These are phyloP conservation scores for Candida endomychidarum DNA, from an alignment of 805 yeast genomes.

Conservation along the genomic window DNA sequence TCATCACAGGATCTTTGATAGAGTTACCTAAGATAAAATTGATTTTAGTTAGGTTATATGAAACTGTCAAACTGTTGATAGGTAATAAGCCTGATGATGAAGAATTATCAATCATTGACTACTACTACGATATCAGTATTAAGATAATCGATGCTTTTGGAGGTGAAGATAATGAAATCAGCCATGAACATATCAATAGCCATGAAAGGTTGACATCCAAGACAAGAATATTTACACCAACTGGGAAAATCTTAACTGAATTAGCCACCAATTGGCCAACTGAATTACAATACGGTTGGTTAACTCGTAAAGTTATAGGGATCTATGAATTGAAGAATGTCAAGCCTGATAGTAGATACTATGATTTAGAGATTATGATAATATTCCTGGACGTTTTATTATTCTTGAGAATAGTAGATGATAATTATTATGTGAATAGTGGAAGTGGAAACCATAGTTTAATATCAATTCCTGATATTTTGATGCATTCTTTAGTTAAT, in stretches of 20 bases:
- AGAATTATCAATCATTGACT: slow-evolving; percentile 28
- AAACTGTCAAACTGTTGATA: slow-evolving; percentile 31
- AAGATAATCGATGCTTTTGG: slow-evolving; percentile 84
- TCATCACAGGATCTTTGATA: slow-evolving; percentile 62
- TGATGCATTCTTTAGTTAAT: slow-evolving; percentile 88
- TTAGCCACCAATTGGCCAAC: slow-evolving; percentile 85
- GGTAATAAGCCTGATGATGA: slow-evolving; percentile 9
- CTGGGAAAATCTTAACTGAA: slow-evolving; percentile 85
- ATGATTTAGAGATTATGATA: slow-evolving; percentile 54
- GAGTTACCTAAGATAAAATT: slow-evolving; percentile 72
- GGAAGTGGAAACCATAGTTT: slow-evolving; percentile 24
- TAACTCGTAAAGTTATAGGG: slow-evolving; percentile 80
- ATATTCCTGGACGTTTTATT: slow-evolving; percentile 80
- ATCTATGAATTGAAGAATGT: slow-evolving; percentile 47
- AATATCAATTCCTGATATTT: slow-evolving; percentile 71
- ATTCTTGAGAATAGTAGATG: slow-evolving; percentile 56
- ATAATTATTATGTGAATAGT: slow-evolving; percentile 30
- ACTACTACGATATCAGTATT: slow-evolving; percentile 52
- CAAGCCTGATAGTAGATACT: slow-evolving; percentile 17
- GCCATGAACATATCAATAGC: slow-evolving; percentile 21
- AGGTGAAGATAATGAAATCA: slow-evolving; percentile 30
- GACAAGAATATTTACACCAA: slow-evolving; percentile 75
- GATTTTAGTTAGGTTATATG: slow-evolving; percentile 60
- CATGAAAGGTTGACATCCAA: slow-evolving; percentile 30
- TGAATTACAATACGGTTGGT: slow-evolving; percentile 85